Conservation (phyloP, 208 protist genomes). For the Leishmania lainsoni region DNA sequence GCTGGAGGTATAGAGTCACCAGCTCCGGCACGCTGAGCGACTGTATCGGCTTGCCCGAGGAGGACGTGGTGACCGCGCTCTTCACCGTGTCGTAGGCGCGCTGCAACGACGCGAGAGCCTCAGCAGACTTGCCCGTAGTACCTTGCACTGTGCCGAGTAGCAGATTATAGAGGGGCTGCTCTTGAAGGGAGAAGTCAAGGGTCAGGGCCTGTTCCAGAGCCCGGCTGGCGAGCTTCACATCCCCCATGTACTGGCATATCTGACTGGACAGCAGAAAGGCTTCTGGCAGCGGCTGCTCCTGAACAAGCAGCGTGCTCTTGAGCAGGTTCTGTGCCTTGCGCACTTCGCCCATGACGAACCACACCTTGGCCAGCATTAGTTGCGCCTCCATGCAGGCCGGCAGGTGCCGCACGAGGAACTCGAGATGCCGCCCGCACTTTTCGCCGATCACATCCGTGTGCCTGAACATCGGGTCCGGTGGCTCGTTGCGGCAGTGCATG, state of each 20-base stretch:
- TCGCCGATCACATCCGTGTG: constrained; percentile 66
- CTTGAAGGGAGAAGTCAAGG: constrained; percentile 93
- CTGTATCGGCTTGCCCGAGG: constrained; percentile 59
- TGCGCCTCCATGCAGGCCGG: constrained; percentile 89
- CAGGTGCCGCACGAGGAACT: constrained; percentile 76
- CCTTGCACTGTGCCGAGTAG: constrained; percentile 84
- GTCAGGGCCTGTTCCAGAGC: constrained; percentile 92
- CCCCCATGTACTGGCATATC: constrained; percentile 86
- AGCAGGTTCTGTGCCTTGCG: constrained; percentile 73
- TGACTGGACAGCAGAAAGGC: constrained; percentile 91
- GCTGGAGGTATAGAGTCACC: constrained; percentile 88
- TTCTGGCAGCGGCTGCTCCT: constrained; percentile 80
- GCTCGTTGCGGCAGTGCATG: constrained; percentile 87
- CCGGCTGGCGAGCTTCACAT: constrained; percentile 72
- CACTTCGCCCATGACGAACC: constrained; percentile 85
- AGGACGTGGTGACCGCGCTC: constrained; percentile 7
- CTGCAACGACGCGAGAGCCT: constrained; percentile 78
- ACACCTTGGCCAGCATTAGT: constrained; percentile 82
- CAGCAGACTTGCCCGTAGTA: constrained; percentile 60
- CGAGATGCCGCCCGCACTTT: constrained; percentile 74
- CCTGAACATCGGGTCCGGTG: constrained; percentile 68
- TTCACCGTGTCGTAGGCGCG: constrained; percentile 36
- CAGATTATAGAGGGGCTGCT: constrained; percentile 92
- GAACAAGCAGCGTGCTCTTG: constrained; percentile 57
- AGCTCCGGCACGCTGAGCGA: constrained; percentile 81